Percentiles rank a stretch among this genome's conserved stretches.
Conservation (phyloP, 2,329 filamentous ascomycete genomes). For the Boeremia exigua region DNA sequence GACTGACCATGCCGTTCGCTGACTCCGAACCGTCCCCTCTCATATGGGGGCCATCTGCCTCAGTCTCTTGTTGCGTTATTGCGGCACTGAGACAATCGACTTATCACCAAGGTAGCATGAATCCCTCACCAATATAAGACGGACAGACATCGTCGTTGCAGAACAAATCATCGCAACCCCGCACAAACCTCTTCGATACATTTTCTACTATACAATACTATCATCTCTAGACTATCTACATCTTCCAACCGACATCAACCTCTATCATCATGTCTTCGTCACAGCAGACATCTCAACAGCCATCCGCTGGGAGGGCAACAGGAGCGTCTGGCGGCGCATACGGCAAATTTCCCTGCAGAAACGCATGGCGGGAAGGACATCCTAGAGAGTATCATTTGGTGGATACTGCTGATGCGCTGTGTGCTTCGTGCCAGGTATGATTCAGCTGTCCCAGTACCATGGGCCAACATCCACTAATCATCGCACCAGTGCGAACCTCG, state of each 20-base stretch:
- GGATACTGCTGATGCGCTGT: slow-evolving; percentile 25
- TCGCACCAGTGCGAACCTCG: slow-evolving; percentile 31
- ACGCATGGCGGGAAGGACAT: slow-evolving; percentile 29
- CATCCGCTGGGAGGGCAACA: slow-evolving; percentile 29
- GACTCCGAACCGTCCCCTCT: slow-evolving; percentile 16
- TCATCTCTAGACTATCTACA: slow-evolving; percentile 1
- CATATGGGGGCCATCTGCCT: slow-evolving; percentile 21
- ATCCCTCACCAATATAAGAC: slow-evolving; percentile 17
- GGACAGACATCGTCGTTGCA: slow-evolving; percentile 11
- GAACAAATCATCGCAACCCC: slow-evolving; percentile 15
- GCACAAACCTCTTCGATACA: slow-evolving; percentile 13
- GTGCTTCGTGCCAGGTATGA: slow-evolving; percentile 34
- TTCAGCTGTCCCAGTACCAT: slow-evolving; percentile 17
- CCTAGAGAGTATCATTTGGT: slow-evolving; percentile 28
- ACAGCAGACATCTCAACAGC: slow-evolving; percentile 19
- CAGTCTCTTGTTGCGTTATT: slow-evolving; percentile 16
- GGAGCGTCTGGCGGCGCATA: slow-evolving; percentile 34
- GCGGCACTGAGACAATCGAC: slow-evolving; percentile 20
- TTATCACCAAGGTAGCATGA: slow-evolving; percentile 15
- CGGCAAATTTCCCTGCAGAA: slow-evolving; percentile 27
- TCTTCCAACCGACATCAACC: slow-evolving; percentile 2
- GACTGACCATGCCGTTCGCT: slow-evolving; percentile 18
- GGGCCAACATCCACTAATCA: slow-evolving; percentile 24
- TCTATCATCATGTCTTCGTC: slow-evolving; percentile 25
- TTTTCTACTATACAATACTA: slow-evolving; percentile 11